Conservation (phyloP, 306 rosid species). For the Neltuma alba region DNA sequence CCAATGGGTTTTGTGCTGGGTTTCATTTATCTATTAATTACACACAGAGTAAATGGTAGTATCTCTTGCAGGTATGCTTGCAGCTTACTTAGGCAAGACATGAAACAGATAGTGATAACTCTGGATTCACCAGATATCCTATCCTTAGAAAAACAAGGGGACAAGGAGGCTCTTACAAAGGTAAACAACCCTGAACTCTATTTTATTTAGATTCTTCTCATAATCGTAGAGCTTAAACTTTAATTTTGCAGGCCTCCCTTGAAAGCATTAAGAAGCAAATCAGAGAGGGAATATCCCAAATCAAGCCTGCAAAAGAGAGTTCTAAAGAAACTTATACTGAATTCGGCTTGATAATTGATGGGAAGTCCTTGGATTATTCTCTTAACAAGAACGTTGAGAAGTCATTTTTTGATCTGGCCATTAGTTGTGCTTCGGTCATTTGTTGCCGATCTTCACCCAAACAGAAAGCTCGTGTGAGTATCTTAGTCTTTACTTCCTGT, state of each 20-base stretch:
- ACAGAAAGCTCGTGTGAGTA: slow-evolving; percentile 87
- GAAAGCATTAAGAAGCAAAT: slow-evolving; percentile 72
- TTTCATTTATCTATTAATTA: slow-evolving; percentile 30
- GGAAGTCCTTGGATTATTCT: slow-evolving; percentile 81
- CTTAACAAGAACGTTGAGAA: slow-evolving; percentile 54
- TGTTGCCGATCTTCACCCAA: slow-evolving; percentile 93
- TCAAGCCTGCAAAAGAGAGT: slow-evolving; percentile 50
- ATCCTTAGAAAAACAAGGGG: slow-evolving; percentile 64
- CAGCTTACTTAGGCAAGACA: slow-evolving; percentile 78
- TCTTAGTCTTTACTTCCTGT: slow-evolving; percentile 14
- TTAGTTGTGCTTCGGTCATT: slow-evolving; percentile 75
- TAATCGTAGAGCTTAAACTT: slow-evolving; percentile 33
- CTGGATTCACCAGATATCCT: slow-evolving; percentile 72
- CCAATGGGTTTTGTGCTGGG: slow-evolving; percentile 15
- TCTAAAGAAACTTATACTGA: slow-evolving; percentile 40
- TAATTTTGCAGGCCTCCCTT: slow-evolving; percentile 65
- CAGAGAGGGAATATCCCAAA: slow-evolving; percentile 56
- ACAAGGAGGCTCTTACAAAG: slow-evolving; percentile 59
- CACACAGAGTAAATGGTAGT: slow-evolving; percentile 21
- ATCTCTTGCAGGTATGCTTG: slow-evolving; percentile 73
- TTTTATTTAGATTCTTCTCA: slow-evolving; percentile 18
- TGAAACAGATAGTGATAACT: slow-evolving; percentile 71
- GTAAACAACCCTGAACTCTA: slow-evolving; percentile 42
- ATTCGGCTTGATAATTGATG: slow-evolving; percentile 82
- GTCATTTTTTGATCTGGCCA: slow-evolving; percentile 74